Evolutionary conservation across 2,329 filamentous ascomycete species (phyloP).

Genomic region (Salinomyces thailandicus): DNA sequence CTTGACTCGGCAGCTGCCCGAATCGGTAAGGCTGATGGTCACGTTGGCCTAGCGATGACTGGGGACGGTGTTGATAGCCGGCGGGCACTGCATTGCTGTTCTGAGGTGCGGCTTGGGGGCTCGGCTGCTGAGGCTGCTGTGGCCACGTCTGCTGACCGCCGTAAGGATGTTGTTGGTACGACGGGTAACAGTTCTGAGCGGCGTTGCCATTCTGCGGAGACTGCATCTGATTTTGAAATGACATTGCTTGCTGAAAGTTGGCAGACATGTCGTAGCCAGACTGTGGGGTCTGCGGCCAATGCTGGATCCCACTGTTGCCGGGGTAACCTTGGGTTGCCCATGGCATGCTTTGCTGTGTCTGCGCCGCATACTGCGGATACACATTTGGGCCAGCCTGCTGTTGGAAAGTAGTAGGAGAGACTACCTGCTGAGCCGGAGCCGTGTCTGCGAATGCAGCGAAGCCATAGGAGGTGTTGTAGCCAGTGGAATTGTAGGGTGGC

Average conservation of each 20-base stretch:
- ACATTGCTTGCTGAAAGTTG: constrained; percentile 39
- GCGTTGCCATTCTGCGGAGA: constrained; percentile 15
- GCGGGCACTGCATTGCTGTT: neutral
- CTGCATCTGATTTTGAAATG: constrained; percentile 28
- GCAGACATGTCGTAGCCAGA: constrained; percentile 35
- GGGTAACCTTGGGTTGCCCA: constrained; percentile 3
- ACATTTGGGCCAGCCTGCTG: neutral
- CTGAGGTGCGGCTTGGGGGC: neutral
- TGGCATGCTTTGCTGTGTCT: constrained; percentile 2
- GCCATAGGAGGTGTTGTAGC: constrained; percentile 1
- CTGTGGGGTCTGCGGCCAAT: constrained; percentile 17
- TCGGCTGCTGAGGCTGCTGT: constrained; percentile 21
- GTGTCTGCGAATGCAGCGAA: neutral
- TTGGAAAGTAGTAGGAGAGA: neutral
- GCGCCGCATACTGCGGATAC: constrained; percentile 3
- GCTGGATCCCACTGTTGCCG: constrained; percentile 1
- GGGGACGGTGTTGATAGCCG: neutral
- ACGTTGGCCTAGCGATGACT: constrained; percentile 12
- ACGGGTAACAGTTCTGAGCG: constrained; percentile 7
- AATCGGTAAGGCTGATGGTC: constrained; percentile 53
- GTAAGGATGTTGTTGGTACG: constrained; percentile 16
- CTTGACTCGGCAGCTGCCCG: constrained; percentile 62
- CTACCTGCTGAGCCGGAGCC: constrained; percentile 3
- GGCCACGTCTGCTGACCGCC: constrained; percentile 19
- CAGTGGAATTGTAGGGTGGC: constrained; percentile 2